Base-by-base conservation (phyloP, 805 yeast genomes). In the Candida montana region DNA sequence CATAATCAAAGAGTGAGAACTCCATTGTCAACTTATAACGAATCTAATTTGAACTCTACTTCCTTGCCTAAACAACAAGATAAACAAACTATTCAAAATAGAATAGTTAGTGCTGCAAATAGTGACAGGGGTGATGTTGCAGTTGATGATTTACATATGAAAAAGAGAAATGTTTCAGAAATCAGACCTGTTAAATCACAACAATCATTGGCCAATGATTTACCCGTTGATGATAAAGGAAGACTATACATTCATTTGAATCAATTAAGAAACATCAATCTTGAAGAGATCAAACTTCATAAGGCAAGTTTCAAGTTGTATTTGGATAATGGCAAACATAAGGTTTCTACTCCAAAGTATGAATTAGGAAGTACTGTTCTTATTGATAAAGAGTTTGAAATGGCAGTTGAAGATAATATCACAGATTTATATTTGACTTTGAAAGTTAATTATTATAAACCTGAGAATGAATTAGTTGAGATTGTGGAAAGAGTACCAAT, bases 291-390 rank as follows among this genome's bases (percentile, higher is more conserved):
- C 34, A 59, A 53, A 18, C 49, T 51, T 9, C 72, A 73, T 42
- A 58, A 68, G 26, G 76, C 75, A 3, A 59, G 64, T 15, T 74
- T 77, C 53, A 66, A 71, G 20, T 50, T 79, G 15, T 57, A 61
- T 16, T 19, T 67, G 39, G 96, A 89, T 58, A 89, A 89, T 57
- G 95, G 95, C 6, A 77, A 79, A 30, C 95, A 89, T 56, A 75
- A 86, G 44, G 74, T 86, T 36, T 74, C 79, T 29, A 87, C 95
- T 0, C 74, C 79, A 8, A 69, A 72, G 59, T 50, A 61, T 35
- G 47, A 53, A 0, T 41, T 73, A 20, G 51, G 52, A 3, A 52
- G 50, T 9, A 54, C 57, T 21, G 58, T 67, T 6, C 45, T 63
- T 10, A 63, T 86, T 39, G 73, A 73, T 36, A 87, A 84, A 54